Evolutionary conservation across 495 filamentous ascomycete species (phyloP).

Genomic region (Aspergillus incahuasiensis): DNA sequence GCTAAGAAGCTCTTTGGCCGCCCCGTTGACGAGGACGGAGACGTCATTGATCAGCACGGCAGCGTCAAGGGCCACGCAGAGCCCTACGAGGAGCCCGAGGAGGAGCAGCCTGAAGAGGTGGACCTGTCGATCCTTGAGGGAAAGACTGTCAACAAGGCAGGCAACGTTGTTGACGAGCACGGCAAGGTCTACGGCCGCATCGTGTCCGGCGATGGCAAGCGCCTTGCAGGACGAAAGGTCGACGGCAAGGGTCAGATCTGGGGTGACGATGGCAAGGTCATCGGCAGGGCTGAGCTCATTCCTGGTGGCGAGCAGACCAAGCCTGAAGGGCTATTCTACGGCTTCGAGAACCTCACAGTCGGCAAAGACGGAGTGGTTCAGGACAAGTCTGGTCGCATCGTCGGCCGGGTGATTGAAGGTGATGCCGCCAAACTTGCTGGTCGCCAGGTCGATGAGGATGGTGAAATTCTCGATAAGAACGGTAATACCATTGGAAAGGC

Average conservation of each 20-base stretch:
- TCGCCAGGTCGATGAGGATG: conserved; percentile 75
- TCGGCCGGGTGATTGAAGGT: conserved; percentile 70
- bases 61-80: conserved; percentile 59
- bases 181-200: conserved; percentile 76
- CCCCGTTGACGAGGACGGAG: conserved; percentile 60
- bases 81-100: conserved; percentile 42
- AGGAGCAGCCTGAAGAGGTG: conserved; percentile 43
- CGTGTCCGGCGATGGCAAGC: conserved; percentile 62
- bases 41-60: conserved; percentile 59
- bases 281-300: conserved; percentile 75
- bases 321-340: conserved; percentile 76
- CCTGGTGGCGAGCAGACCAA: conserved; percentile 62
- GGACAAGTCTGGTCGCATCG: conserved; percentile 56
- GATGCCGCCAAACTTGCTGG: conserved; percentile 68
- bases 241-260: conserved; percentile 78
- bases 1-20: conserved; percentile 60
- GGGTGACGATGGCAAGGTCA: conserved; percentile 72
- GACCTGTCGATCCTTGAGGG: conserved; percentile 72
- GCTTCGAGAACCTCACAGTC: conserved; percentile 67
- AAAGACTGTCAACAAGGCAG: conserved; percentile 80
- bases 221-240: conserved; percentile 73
- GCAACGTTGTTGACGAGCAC: conserved; percentile 71
- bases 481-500: conserved; percentile 79
- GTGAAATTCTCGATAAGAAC: conserved; percentile 75
- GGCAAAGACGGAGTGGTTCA: conserved; percentile 71